Evolutionary conservation across 331 rosid genomes (phyloP).

Genomic region (Prunus yedoensis): DNA sequence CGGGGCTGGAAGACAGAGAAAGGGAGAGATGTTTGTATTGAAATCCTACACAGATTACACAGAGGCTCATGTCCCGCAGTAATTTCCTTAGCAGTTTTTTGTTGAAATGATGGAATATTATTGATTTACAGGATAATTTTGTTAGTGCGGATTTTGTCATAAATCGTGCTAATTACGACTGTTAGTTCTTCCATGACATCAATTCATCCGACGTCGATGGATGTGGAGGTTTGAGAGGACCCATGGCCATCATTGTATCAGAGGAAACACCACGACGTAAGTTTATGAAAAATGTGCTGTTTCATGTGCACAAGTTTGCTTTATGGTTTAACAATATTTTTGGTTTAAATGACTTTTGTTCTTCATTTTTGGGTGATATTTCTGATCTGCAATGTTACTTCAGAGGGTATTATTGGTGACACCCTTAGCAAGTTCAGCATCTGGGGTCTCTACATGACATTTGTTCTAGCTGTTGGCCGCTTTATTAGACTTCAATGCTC

Average conservation of each 20-base stretch:
- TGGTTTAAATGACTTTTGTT: not conserved
- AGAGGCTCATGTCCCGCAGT: not conserved
- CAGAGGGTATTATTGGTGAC: slow-evolving; percentile 37
- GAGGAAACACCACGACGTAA: slow-evolving; percentile 98
- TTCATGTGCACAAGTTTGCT: not conserved
- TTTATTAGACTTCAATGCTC: too few relatives aligned
- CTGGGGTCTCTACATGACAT: too few relatives aligned
- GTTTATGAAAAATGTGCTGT: slow-evolving; percentile 24
- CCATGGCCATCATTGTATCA: slow-evolving; percentile 76
- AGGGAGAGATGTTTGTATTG: not conserved
- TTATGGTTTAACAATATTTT: not conserved
- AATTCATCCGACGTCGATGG: slow-evolving; percentile 26
- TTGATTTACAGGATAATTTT: slow-evolving; percentile 48
- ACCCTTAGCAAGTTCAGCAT: too few relatives aligned
- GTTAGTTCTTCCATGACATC: slow-evolving; percentile 1
- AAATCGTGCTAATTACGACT: slow-evolving; percentile 55
- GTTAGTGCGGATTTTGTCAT: slow-evolving; percentile 69
- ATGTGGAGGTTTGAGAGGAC: slow-evolving; percentile 81
- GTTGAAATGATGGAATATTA: slow-evolving; percentile 2
- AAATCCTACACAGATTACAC: too few relatives aligned
- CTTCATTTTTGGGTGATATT: not conserved
- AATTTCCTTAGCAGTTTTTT: not conserved
- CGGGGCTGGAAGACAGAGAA: not conserved
- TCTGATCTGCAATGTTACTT: slow-evolving; percentile 21
- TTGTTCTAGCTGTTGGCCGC: too few relatives aligned